Evolutionary conservation across 768 basidiomycete species (phyloP), one percentile per base, ranked within the genome.

Genomic region (Pisolithus albus): DNA sequence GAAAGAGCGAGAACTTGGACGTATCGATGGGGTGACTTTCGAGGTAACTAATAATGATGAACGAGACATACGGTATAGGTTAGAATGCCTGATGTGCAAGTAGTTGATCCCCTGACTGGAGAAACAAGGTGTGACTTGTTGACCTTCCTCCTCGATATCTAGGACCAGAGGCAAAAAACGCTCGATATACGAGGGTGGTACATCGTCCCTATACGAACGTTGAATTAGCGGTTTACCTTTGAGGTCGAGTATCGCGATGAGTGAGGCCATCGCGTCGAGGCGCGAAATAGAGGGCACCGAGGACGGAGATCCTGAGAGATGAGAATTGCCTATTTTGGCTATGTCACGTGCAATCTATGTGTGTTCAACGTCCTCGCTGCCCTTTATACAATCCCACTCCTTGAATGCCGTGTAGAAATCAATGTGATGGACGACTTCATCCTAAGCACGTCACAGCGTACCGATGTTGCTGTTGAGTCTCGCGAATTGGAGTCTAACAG

Each of bases 171-270:
- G 95, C 34, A 98, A 77, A 67, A 99, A 98, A 43, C 89, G 82
- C 64, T 98, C 96, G 58, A 99, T 84, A 54, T 86, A 87, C 1
- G 92, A 83, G 0, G 89, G 62, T 0, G 91, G 83, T 0, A 99
- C 91, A 72, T 99, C 96, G 70, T 98, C 96, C 52, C 92, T 81
- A 72, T 98, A 99, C 0, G 92, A 88, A 7, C 95, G 81, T 65
- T 97, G 95, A 56, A 99, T 99, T 42, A 98, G 78, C 7, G 95
- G 91, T 60, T 99, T 99, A 64, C 95, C 95, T 74, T 98, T 99
- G 70, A 98, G 83, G 71, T 98, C 95, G 61, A 97, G 87, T 61
- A 98, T 94, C 36, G 94, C 92, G 55, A 98, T 84, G 49, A 94
- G 76, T 44, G 76, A 79, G 42, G 81, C 77, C 80, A 81, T 81